These are phyloP conservation scores for Hyphopichia homilentoma DNA, from an alignment of 805 yeast genomes.

Conservation along the genomic window DNA sequence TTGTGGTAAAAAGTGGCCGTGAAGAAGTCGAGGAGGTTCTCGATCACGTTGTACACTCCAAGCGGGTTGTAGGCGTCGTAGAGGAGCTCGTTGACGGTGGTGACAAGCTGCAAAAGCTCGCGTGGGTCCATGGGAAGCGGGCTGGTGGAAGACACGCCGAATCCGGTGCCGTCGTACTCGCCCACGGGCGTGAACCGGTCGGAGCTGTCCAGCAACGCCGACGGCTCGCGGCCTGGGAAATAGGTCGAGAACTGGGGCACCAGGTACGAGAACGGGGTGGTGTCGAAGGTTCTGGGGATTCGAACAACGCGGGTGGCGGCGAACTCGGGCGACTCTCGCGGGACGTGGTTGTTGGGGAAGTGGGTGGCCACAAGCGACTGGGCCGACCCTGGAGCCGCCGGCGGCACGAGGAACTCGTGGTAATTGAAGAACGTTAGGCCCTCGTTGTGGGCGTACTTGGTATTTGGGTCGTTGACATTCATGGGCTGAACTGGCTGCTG, in stretches of 20 bases:
- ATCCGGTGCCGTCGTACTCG: slow-evolving; percentile 34
- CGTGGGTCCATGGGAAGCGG: slow-evolving; percentile 29
- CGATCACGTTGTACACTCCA: slow-evolving; percentile 19
- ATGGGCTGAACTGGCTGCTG: neutral
- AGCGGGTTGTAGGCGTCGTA: slow-evolving; percentile 37
- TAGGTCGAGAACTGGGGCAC: slow-evolving; percentile 54
- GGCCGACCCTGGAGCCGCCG: slow-evolving; percentile 12
- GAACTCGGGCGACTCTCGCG: slow-evolving; percentile 22
- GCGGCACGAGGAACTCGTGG: slow-evolving; percentile 50
- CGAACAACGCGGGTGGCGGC: slow-evolving; percentile 55
- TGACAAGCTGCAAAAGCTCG: slow-evolving; percentile 42
- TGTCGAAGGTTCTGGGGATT: slow-evolving; percentile 51
- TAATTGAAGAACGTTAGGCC: slow-evolving; percentile 53
- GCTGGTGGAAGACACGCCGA: slow-evolving; percentile 51
- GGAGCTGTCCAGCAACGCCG: slow-evolving; percentile 38
- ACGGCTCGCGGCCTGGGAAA: slow-evolving; percentile 63
- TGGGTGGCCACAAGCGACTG: slow-evolving; percentile 53
- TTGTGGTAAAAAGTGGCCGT: slow-evolving; percentile 32
- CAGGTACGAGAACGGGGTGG: slow-evolving; percentile 24
- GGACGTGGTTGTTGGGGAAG: slow-evolving; percentile 57
- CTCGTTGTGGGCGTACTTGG: slow-evolving; percentile 1
- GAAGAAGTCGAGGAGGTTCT: slow-evolving; percentile 40
- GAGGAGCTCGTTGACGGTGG: slow-evolving; percentile 40
- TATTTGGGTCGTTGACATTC: slow-evolving; percentile 2
- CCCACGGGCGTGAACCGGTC: slow-evolving; percentile 36